Evolutionary conservation across 805 yeast genomes (phyloP), one percentile per base, ranked within the genome.

Genomic region (Kodamaea leandrae): DNA sequence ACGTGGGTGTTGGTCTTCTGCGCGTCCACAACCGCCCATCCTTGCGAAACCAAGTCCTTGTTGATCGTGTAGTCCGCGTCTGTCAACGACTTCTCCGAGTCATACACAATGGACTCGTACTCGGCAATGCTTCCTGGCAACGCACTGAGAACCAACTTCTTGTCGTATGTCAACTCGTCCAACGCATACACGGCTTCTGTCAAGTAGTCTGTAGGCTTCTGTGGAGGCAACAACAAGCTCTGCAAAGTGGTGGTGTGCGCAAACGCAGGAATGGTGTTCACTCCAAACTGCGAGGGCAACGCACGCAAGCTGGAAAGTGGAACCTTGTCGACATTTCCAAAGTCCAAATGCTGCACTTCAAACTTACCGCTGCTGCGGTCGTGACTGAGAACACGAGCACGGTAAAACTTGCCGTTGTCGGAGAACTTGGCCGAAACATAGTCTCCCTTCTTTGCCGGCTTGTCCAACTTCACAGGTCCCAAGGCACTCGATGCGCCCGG

Each of bases 61-160:
- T 83, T 83, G 49, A 83, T 69, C 24, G 86, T 76, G 61, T 76
- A 78, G 12, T 66, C 59, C 4, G 83, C 69, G 42, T 80, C 78
- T 39, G 60, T 64, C 27, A 80, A 57, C 21, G 80, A 78, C 36
- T 74, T 67, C 39, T 70, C 73, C 1, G 82, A 68, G 40, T 81
- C 83, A 57, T 77, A 82, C 36, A 83, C 60, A 8, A 78, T 68
- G 14, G 73, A 75, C 29, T 69, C 73, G 57, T 60, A 72, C 45
- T 78, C 82, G 21, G 72, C 64, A 13, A 66, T 72, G 0, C 54
- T 55, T 1, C 60, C 55, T 17, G 71, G 72, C 23, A 72, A 65
- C 10, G 75, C 77, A 44, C 78, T 68, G 34, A 80, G 76, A 21
- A 81, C 81, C 45, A 80, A 64, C 47, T 73, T 73, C 48, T 71